These are phyloP conservation scores for Penicillium sp. DNA, from an alignment of 2,329 filamentous ascomycete genomes.

Conservation along the genomic window DNA sequence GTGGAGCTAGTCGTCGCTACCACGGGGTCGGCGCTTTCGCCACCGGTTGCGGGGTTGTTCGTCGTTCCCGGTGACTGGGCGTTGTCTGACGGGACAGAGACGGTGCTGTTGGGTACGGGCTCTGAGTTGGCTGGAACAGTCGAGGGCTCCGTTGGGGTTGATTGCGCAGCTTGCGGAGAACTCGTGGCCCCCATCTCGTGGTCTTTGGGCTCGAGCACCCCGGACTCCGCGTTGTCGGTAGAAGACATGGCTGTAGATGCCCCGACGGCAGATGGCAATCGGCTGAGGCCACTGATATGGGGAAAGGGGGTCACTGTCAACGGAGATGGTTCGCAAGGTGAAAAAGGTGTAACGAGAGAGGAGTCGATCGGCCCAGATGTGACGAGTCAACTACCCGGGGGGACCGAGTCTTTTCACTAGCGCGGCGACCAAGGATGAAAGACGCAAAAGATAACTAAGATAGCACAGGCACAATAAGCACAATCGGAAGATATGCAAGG, in stretches of 20 bases:
- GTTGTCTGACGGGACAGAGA: slow-evolving; percentile 12
- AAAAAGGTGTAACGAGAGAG: slow-evolving; percentile 5
- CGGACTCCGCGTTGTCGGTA: slow-evolving; percentile 22
- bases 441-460: background rate
- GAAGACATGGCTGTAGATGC: slow-evolving; percentile 20
- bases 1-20: slow-evolving; percentile 12
- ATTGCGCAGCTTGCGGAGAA: slow-evolving; percentile 18
- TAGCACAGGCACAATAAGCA: background rate
- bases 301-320: slow-evolving; percentile 4
- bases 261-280: slow-evolving; percentile 16
- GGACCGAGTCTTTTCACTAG: slow-evolving; percentile 14
- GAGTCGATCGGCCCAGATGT: slow-evolving; percentile 16
- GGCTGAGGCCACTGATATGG: slow-evolving; percentile 4
- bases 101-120: slow-evolving; percentile 9
- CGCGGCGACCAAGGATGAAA: background rate
- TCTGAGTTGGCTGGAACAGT: slow-evolving; percentile 10
- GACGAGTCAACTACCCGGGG: slow-evolving; percentile 21
- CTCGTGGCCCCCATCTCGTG: slow-evolving; percentile 16
- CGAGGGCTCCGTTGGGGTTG: slow-evolving; percentile 14
- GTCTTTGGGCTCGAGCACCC: slow-evolving; percentile 16
- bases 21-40: slow-evolving; percentile 21
- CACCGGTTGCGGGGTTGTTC: slow-evolving; percentile 21
- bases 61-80: slow-evolving; percentile 12
- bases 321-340: background rate
- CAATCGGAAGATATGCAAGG: background rate